phyloP scores from a whole-genome alignment of 176 grass and related monocot species.

The Chloris gayana region DNA sequence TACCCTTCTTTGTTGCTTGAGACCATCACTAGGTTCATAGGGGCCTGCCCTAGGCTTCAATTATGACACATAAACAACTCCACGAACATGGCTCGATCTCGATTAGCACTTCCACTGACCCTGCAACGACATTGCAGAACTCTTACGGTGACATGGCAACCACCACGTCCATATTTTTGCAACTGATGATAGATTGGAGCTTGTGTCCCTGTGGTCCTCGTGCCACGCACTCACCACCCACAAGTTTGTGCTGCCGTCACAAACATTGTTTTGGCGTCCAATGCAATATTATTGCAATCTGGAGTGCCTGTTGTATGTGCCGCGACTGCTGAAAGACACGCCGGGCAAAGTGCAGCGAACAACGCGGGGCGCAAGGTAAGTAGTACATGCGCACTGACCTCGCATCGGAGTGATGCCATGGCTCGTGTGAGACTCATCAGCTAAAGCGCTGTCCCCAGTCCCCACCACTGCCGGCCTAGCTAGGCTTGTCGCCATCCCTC shows the following conservation, averaged over 20 bases:
- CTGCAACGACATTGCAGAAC: constrained; percentile 19
- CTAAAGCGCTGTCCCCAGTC: constrained; percentile 26
- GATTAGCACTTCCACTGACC: constrained; percentile 30
- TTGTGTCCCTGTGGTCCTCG: constrained; percentile 29
- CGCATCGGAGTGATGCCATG: not conserved
- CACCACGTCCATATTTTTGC: not conserved
- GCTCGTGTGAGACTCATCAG: not conserved
- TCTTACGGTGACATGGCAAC: constrained; percentile 40
- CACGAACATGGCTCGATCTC: not conserved
- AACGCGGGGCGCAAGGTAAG: not conserved
- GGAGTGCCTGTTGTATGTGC: not conserved
- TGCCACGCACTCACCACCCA: not conserved
- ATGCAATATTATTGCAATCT: not conserved
- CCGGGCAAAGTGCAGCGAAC: constrained; percentile 26
- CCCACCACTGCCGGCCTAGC: constrained; percentile 57
- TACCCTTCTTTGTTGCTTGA: constrained; percentile 6
- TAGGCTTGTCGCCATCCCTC: constrained; percentile 45
- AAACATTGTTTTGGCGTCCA: not conserved
- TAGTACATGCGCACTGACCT: not conserved
- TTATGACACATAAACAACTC: constrained; percentile 44
- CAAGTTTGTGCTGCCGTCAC: not conserved
- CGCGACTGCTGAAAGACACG: constrained; percentile 17
- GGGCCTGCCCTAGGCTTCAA: constrained; percentile 37
- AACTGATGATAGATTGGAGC: not conserved
- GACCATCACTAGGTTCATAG: constrained; percentile 8